Base-by-base conservation (phyloP, 306 rosid genomes). In the Medicago arabica region DNA sequence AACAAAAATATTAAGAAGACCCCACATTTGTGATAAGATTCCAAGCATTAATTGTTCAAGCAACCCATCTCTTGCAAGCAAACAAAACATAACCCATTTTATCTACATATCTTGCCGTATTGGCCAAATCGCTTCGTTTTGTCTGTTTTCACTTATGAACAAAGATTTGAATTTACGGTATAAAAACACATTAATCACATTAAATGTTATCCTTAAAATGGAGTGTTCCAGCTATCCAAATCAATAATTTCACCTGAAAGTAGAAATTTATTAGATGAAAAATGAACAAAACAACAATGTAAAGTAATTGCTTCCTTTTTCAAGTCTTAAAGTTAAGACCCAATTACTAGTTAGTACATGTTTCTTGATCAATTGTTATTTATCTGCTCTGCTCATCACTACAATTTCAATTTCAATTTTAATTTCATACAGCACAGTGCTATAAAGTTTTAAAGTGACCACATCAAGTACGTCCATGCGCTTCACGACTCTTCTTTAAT, bases 391-490 rank as follows among this genome's bases (percentile, higher is more conserved):
- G 63, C 39, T 31, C 36, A 17, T 63, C 25, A 23, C 13, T 4
- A 21, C 8, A 28, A 28, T 25, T 25, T 43, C 49, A 43, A 9
- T 21, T 1, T 21, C 23, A 21, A 28, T 11, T 14, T 44, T 44
- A 10, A 44, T 28, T 28, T 28, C 31, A 28, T 3, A 28, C 31
- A 3, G 4, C 31, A 28, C 4, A 28, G 4, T 25, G 28, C 28
- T 25, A 28, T 28, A 28, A 28, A 28, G 31, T 28, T 28, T 28
- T 28, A 4, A 28, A 28, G 31, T 28, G 31, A 28, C 57, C 61
- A 23, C 25, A 17, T 28, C 75, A 55, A 69, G 75, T 76, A 57
- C 68, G 68, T 55, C 23, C 0, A 50, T 21, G 43, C 16, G 7
- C 38, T 61, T 53, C 5, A 51, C 16, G 4, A 51, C 16, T 53